A percentile compares a stretch with the other conserved stretches of the same genome.
phyloP scores from a whole-genome alignment of 768 basidiomycete genomes.

The Suillus brevipes region DNA sequence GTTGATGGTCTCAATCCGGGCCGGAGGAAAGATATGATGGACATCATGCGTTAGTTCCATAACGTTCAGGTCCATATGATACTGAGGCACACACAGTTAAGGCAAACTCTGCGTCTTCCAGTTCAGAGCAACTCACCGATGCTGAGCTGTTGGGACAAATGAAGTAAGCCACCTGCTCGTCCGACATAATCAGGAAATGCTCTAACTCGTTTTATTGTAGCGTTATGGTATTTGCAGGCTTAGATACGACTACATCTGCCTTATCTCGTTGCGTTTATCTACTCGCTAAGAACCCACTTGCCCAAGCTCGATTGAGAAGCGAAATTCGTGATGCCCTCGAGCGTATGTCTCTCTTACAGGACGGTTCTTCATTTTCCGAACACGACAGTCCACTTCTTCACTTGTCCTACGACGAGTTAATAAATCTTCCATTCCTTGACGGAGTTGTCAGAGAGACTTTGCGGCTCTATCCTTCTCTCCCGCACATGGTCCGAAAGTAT shows the following conservation, averaged over 20 bases:
- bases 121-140: constrained; percentile 22
- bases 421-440: constrained; percentile 41
- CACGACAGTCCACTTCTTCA: constrained; percentile 15
- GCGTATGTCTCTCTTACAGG: constrained; percentile 11
- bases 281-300: constrained; percentile 17
- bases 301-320: constrained; percentile 4
- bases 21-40: constrained; percentile 28
- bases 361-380: constrained; percentile 16
- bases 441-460: constrained; percentile 38
- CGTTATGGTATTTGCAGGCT: constrained; percentile 24
- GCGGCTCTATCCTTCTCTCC: constrained; percentile 29
- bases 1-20: constrained; percentile 13
- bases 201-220: constrained; percentile 9
- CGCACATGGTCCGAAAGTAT: constrained; percentile 19
- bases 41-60: constrained; percentile 26
- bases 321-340: constrained; percentile 14
- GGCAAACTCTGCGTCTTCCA: constrained; percentile 21
- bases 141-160: constrained; percentile 31
- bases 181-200: not conserved
- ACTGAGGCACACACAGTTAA: constrained; percentile 17
- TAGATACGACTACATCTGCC: constrained; percentile 19
- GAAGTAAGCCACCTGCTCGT: constrained; percentile 15
- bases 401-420: constrained; percentile 34
- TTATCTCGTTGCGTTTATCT: constrained; percentile 15
- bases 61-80: not conserved